Conservation (phyloP, 2,329 filamentous ascomycete genomes). For the Fusarium tjaetaba region DNA sequence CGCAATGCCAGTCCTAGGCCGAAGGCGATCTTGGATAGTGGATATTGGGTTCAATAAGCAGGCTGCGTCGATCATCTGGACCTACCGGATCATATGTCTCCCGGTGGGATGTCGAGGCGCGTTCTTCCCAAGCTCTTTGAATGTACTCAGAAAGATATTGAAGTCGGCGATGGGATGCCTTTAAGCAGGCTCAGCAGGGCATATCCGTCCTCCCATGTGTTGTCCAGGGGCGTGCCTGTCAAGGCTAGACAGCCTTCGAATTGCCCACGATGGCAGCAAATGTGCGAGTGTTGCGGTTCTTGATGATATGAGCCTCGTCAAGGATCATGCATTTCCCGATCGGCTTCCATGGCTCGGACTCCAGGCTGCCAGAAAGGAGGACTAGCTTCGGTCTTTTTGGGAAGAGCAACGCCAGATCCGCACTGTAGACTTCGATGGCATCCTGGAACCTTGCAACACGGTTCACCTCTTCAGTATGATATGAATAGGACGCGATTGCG, state of each 20-base stretch:
- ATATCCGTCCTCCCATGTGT: background rate
- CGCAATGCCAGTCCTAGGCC: background rate
- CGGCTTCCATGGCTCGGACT: background rate
- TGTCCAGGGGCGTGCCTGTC: background rate
- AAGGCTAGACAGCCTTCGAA: background rate
- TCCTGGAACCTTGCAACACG: background rate
- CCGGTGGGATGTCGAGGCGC: background rate
- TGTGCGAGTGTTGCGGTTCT: background rate
- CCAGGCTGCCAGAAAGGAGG: background rate
- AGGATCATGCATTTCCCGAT: background rate
- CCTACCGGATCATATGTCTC: background rate
- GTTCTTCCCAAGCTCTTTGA: background rate
- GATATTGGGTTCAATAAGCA: background rate
- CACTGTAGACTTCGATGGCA: background rate
- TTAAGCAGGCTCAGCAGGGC: background rate
- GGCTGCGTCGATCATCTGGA: background rate
- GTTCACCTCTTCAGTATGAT: background rate
- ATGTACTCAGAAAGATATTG: background rate
- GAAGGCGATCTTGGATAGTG: background rate
- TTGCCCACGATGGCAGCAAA: background rate
- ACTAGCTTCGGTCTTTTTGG: background rate
- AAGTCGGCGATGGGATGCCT: background rate
- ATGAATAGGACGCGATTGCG: background rate
- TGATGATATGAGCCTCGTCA: background rate
- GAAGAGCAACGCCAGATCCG: rapidly evolving